These are phyloP conservation scores for Phytophthora pisi DNA, from an alignment of 352 stramenopile genomes.

Conservation along the genomic window DNA sequence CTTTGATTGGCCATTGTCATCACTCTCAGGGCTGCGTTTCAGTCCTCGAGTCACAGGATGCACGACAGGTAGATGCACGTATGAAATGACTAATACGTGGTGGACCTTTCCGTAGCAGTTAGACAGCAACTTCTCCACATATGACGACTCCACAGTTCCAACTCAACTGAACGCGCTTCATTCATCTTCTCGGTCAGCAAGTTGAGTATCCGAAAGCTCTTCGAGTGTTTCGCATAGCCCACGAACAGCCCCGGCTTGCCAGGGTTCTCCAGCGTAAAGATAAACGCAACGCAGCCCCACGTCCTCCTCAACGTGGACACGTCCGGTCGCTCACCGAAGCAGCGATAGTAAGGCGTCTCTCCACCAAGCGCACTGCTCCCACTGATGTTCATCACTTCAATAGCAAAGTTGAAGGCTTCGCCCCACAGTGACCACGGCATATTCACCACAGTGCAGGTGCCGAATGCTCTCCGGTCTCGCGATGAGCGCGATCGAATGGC, in stretches of 20 bases:
- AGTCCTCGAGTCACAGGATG: background rate
- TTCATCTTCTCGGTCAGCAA: background rate
- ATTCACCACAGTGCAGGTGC: background rate
- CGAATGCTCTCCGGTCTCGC: background rate
- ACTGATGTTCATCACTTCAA: background rate
- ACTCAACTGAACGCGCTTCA: background rate
- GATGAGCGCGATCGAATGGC: constrained; percentile 7
- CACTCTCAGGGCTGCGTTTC: background rate
- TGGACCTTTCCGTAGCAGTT: background rate
- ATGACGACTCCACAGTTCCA: background rate
- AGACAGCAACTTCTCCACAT: background rate
- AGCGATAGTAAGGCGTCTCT: background rate
- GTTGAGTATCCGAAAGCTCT: background rate
- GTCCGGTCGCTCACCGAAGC: background rate
- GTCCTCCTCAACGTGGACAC: background rate
- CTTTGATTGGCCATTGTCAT: background rate
- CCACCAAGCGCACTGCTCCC: background rate
- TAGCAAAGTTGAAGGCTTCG: background rate
- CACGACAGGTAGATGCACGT: background rate
- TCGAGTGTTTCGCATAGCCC: background rate
- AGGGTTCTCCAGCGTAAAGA: background rate
- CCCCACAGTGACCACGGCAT: background rate
- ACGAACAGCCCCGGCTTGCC: background rate
- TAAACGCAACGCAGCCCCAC: background rate
- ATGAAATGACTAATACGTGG: background rate